Conservation (phyloP, 2,329 filamentous ascomycete species). For the Stagonosporopsis vannaccii region DNA sequence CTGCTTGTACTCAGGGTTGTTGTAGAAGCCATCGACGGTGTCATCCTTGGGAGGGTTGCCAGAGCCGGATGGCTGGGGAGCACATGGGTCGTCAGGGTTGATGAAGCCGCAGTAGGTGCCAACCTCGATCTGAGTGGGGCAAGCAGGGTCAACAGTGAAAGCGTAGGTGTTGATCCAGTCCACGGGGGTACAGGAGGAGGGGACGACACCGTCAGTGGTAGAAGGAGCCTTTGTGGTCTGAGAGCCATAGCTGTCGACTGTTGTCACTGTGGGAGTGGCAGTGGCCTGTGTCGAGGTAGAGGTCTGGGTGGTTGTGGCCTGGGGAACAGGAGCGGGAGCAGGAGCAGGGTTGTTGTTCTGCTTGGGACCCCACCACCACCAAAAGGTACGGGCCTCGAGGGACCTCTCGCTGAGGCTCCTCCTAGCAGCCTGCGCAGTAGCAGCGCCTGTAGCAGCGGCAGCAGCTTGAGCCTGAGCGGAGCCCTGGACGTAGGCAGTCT, state of each 20-base stretch:
- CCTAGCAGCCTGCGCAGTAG: conserved; percentile 26
- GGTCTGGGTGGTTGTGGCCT: neutral
- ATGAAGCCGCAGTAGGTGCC: conserved; percentile 39
- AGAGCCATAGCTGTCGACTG: conserved; percentile 2
- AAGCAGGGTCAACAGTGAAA: conserved; percentile 32
- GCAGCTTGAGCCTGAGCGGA: conserved; percentile 23
- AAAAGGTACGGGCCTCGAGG: conserved; percentile 19
- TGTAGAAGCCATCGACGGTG: conserved; percentile 34
- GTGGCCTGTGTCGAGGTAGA: neutral
- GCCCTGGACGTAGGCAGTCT: conserved; percentile 23
- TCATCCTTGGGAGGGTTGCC: conserved; percentile 32
- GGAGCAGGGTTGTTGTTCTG: neutral
- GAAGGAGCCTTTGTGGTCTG: conserved; percentile 22
- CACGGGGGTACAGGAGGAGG: conserved; percentile 31
- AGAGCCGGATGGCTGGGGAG: conserved; percentile 34
- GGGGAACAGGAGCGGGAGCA: neutral
- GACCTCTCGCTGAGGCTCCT: conserved; percentile 7
- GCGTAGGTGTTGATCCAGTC: conserved; percentile 32
- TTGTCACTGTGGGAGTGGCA: conserved; percentile 4
- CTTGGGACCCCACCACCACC: conserved; percentile 5
- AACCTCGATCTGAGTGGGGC: conserved; percentile 31
- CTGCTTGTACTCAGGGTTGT: conserved; percentile 30
- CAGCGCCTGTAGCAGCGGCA: conserved; percentile 20
- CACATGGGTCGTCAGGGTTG: conserved; percentile 37
- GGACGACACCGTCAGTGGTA: conserved; percentile 26